A percentile compares a stretch with the other conserved stretches of the same genome.
These are phyloP conservation scores for Lineolata rhizophorae DNA, from an alignment of 495 filamentous ascomycete genomes.

Conservation along the genomic window DNA sequence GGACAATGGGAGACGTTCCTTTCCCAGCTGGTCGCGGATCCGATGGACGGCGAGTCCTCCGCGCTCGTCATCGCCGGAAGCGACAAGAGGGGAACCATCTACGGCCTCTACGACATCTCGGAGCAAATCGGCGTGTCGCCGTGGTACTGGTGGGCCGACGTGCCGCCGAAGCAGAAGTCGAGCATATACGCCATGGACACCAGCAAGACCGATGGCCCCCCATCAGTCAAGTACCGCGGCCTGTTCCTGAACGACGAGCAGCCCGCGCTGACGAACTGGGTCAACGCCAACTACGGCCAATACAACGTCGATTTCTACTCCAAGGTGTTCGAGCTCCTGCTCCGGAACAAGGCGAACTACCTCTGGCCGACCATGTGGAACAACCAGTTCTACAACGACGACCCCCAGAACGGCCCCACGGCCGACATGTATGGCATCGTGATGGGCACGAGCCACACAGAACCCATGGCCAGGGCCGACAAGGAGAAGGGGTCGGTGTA, in stretches of 20 bases:
- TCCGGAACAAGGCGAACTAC: conserved; percentile 49
- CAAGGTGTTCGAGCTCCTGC: conserved; percentile 48
- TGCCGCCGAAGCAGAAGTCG: conserved; percentile 28
- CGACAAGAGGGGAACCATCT: conserved; percentile 49
- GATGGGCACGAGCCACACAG: conserved; percentile 48
- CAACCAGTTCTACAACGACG: conserved; percentile 48
- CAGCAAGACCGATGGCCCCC: conserved; percentile 29
- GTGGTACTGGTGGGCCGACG: conserved; percentile 61
- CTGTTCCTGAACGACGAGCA: conserved; percentile 67
- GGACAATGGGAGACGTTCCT: conserved; percentile 53
- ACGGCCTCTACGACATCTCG: conserved; percentile 49
- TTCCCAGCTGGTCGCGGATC: conserved; percentile 33
- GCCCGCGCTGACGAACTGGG: conserved; percentile 48
- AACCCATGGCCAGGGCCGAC: conserved; percentile 50
- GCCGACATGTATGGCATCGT: conserved; percentile 56
- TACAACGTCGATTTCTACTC: conserved; percentile 44
- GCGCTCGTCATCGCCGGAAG: no score
- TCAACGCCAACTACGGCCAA: conserved; percentile 30
- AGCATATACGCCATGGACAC: conserved; percentile 37
- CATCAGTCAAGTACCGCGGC: conserved; percentile 51
- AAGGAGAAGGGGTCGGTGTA: conserved; percentile 44
- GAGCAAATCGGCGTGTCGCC: conserved; percentile 60
- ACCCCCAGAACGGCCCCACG: conserved; percentile 39
- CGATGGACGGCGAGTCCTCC: conserved; percentile 33
- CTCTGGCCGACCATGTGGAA: conserved; percentile 56